A percentile compares a stretch with the other conserved stretches of the same genome.
phyloP scores from a whole-genome alignment of 2,329 filamentous ascomycete genomes.

The Myriosclerotinia duriaeana region DNA sequence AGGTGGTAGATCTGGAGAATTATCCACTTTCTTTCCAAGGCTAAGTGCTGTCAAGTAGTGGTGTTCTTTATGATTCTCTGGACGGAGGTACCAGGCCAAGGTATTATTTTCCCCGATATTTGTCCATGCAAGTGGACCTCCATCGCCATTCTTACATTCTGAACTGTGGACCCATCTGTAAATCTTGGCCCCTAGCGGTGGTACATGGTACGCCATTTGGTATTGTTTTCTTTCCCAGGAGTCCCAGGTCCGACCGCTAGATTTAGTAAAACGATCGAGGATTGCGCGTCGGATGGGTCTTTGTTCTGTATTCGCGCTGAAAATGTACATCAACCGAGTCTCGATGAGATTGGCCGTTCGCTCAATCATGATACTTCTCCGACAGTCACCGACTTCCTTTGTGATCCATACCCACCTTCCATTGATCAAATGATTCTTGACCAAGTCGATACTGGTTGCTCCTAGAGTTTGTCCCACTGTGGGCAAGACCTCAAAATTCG shows the following conservation, averaged over 20 bases:
- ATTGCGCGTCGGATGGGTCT: not conserved
- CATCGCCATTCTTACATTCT: not conserved
- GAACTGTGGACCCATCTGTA: not conserved
- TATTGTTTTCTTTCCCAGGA: not conserved
- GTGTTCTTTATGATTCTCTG: not conserved
- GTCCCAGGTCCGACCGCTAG: not conserved
- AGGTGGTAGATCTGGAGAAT: not conserved
- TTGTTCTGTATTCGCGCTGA: not conserved
- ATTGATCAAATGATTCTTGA: conserved; percentile 14
- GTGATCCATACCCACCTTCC: conserved; percentile 21
- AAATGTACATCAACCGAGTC: conserved; percentile 1
- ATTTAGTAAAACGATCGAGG: not conserved
- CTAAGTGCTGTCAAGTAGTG: too few relatives aligned
- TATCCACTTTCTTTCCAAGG: conserved; percentile 3
- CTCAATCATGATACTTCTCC: conserved; percentile 11
- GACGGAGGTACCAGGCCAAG: not conserved
- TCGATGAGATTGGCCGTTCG: conserved; percentile 5
- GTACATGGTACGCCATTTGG: not conserved
- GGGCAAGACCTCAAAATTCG: not conserved
- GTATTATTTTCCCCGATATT: conserved; percentile 4
- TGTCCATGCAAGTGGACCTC: conserved; percentile 1
- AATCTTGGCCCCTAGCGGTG: not conserved
- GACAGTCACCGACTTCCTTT: not conserved
- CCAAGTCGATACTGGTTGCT: not conserved
- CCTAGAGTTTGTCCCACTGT: not conserved